Base-by-base conservation (phyloP, 140 eudicot genomes). In the Anethum foeniculum region DNA sequence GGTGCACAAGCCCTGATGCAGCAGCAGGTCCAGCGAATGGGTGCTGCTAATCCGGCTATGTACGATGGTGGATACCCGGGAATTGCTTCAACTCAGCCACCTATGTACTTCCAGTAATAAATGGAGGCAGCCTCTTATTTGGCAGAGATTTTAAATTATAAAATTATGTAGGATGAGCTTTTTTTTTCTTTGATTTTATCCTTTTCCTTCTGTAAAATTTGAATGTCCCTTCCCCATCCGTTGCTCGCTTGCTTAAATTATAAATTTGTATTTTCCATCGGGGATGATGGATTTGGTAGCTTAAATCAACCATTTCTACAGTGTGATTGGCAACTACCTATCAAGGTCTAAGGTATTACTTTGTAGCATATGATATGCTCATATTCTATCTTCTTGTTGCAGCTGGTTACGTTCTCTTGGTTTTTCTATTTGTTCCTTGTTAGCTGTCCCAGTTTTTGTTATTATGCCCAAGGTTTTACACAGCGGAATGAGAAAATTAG, bases 1-100 rank as follows among this genome's bases (percentile, higher is more conserved):
- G 90, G 90, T 77, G 90, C 90, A 51, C 97, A 90, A n/a, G 74
- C 81, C 8, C 56, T 79, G 81, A 62, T 79, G 81, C 75, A 79
- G 21, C 81, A 79, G 75, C 81, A 79, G 28, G 75, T 13, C 28
- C 81, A 79, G 81, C 74, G 76, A 34, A 47, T 65, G 34, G 82
- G 82, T 79, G 82, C 75, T 1, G 75, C 82, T 44, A 79, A 58
- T 62, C 82, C 71, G 77, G 82, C 82, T 6, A 79, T 79, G 23
- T 79, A 79, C 32, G 82, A 79, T 79, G 82, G 82, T 46, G 82
- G 82, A 25, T 79, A 41, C 32, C 56, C 82, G 0, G 39, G 64
- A 34, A 79, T 79, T 15, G 58, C 77, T 7, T 25, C 82, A 46
- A 41, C 76, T 11, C 82, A 79, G 60, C 82, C 51, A 1, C 76